Conservation (phyloP, 202 grass and related monocot genomes). For the Hordeum pubiflorum region DNA sequence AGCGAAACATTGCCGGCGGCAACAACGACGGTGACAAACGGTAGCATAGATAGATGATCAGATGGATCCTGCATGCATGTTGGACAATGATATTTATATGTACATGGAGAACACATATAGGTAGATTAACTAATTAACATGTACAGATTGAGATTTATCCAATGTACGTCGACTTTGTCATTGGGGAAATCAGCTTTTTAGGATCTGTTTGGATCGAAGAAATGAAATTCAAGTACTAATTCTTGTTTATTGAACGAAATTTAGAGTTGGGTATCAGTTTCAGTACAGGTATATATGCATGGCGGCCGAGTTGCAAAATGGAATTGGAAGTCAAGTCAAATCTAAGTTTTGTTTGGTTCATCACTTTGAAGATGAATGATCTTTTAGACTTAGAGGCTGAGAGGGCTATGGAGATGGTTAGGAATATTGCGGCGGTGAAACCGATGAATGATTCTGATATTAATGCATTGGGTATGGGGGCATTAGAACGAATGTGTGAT, state of each 20-base stretch:
- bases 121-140: constrained; percentile 14
- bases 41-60: neutral
- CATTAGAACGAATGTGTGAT: too few relatives aligned
- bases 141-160: constrained; percentile 25
- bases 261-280: neutral
- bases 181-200: neutral
- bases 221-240: neutral
- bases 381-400: too few relatives aligned
- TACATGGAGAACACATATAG: neutral
- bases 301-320: neutral
- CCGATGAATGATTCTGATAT: too few relatives aligned
- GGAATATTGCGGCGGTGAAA: too few relatives aligned
- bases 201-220: neutral
- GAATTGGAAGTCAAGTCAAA: neutral
- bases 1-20: constrained; percentile 11
- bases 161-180: neutral
- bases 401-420: too few relatives aligned
- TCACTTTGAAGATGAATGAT: neutral
- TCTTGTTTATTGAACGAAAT: neutral
- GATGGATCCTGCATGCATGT: neutral
- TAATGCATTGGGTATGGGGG: too few relatives aligned
- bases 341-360: neutral
- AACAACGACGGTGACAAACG: neutral
- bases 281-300: neutral
- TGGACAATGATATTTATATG: neutral